Conservation (phyloP, 441 rosid genomes). For the Mallotus repandus region DNA sequence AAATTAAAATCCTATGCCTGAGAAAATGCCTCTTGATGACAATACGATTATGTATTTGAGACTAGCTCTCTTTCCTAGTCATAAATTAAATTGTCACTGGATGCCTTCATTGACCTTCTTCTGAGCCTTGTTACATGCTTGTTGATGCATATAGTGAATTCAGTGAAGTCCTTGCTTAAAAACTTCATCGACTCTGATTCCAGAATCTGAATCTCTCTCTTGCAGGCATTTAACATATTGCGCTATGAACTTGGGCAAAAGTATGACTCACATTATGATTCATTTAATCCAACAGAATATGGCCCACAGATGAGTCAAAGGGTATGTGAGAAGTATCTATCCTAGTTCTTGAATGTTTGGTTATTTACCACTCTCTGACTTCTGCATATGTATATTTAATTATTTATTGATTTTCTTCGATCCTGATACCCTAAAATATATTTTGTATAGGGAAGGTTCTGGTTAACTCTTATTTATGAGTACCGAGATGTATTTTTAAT, state of each 20-base stretch:
- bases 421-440: neutral
- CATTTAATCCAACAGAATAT: conserved; percentile 69
- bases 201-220: conserved; percentile 14
- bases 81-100: too few relatives aligned
- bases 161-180: neutral
- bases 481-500: neutral
- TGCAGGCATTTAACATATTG: conserved; percentile 71
- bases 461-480: neutral
- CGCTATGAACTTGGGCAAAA: conserved; percentile 75
- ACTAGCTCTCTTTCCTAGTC: neutral
- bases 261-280: conserved; percentile 78
- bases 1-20: neutral
- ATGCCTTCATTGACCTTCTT: neutral
- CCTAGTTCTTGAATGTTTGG: conserved; percentile 6
- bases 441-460: neutral
- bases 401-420: neutral
- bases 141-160: neutral
- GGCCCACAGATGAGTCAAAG: conserved; percentile 87
- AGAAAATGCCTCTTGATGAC: neutral
- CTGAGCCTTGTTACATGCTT: neutral
- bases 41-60: neutral
- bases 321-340: conserved; percentile 42
- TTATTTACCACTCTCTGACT: conserved; percentile 3
- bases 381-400: neutral
- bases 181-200: neutral